A percentile compares a stretch with the other conserved stretches of the same genome.
Evolutionary conservation across 208 protist species (phyloP).

Genomic region (Trypanosomatidae sp.): DNA sequence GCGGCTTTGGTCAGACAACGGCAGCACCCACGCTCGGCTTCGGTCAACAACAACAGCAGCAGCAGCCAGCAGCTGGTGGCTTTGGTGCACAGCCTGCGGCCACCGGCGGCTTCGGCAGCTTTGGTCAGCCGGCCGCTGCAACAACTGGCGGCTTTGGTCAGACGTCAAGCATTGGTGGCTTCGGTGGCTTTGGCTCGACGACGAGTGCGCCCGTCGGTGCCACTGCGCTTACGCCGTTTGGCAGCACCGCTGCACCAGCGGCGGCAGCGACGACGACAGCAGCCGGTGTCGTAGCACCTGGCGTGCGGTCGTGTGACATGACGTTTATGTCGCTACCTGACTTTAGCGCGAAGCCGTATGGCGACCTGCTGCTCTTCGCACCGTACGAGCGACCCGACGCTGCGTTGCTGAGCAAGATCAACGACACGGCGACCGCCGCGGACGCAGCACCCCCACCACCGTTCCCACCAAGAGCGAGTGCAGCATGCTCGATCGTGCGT

Average conservation of each 20-base stretch:
- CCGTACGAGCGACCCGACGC: constrained; percentile 43
- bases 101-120: constrained; percentile 4
- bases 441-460: constrained; percentile 4
- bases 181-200: constrained; percentile 14
- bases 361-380: constrained; percentile 61
- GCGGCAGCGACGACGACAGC: constrained; percentile 2
- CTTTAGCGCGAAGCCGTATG: constrained; percentile 62
- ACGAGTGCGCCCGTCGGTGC: too few species aligned
- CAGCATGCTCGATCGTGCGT: too few species aligned
- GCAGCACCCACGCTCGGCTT: constrained; percentile 8
- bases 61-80: constrained; percentile 7
- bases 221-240: background rate
- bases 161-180: constrained; percentile 6
- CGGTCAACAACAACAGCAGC: constrained; percentile 7
- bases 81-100: constrained; percentile 13
- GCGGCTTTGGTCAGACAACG: constrained; percentile 26
- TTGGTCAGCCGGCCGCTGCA: too few species aligned
- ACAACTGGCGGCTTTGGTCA: constrained; percentile 9
- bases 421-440: constrained; percentile 13
- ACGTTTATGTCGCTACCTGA: constrained; percentile 65
- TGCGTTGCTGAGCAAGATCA: too few species aligned
- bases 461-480: too few species aligned
- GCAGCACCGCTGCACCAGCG: background rate
- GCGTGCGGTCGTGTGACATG: constrained; percentile 8
- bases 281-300: background rate